Percentiles rank a stretch among this genome's conserved stretches.
Conservation (phyloP, 2,329 filamentous ascomycete species). For the Gliomastix tumulicola region DNA sequence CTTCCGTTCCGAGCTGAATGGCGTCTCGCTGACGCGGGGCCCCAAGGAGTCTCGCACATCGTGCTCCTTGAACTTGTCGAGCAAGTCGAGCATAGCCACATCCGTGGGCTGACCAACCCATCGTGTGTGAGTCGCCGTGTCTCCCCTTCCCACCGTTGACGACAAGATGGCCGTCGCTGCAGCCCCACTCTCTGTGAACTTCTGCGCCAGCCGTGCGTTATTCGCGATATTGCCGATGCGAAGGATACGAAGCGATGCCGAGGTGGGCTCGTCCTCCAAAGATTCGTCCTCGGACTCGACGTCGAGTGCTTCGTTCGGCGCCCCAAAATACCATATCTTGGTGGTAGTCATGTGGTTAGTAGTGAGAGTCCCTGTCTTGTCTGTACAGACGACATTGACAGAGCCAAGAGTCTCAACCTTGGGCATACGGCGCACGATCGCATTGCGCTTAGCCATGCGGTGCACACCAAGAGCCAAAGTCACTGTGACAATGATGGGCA, state of each 20-base stretch:
- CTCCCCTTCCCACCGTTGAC: conserved; percentile 62
- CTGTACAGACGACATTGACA: conserved; percentile 99
- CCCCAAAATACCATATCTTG: conserved; percentile 92
- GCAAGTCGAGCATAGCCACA: conserved; percentile 88
- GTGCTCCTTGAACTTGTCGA: conserved; percentile 86
- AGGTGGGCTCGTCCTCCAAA: conserved; percentile 54
- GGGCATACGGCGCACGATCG: conserved; percentile 90
- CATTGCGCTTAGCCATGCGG: conserved; percentile 90
- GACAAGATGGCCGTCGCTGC: conserved; percentile 72
- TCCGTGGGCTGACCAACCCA: conserved; percentile 98
- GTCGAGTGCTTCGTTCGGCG: conserved; percentile 41
- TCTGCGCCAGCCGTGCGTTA: conserved; percentile 74
- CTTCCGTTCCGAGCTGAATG: conserved; percentile 95
- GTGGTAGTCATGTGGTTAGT: conserved; percentile 98
- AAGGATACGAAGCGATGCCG: conserved; percentile 72
- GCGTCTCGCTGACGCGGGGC: conserved; percentile 75
- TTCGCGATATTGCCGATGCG: conserved; percentile 96
- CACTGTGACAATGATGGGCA: conserved; percentile 97
- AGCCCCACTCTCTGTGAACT: conserved; percentile 62
- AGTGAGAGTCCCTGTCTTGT: conserved; percentile 94
- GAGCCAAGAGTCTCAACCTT: conserved; percentile 96
- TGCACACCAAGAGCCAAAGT: conserved; percentile 91
- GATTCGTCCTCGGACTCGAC: conserved; percentile 48
- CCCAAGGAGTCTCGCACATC: conserved; percentile 84
- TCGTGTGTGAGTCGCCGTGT: conserved; percentile 62